Evolutionary conservation across 306 rosid genomes (phyloP), one percentile per base, ranked within the genome.

Genomic region (Casuarina glauca): DNA sequence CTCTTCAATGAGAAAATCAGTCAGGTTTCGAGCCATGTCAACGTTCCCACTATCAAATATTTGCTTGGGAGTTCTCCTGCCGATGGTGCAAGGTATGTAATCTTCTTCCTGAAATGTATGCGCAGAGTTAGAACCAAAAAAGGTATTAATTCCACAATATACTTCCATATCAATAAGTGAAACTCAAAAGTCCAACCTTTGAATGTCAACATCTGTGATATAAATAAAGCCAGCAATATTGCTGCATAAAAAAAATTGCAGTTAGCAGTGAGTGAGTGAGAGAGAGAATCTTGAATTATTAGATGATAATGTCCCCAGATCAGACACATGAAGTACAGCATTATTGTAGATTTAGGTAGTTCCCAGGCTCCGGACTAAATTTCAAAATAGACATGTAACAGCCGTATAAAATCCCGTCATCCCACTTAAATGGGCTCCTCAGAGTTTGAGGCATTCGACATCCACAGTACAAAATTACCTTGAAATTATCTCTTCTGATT

Each of bases 1-100:
- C 49, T 45, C 9, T 46, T 46, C 9, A 3, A 10, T 48, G 51
- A 8, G 51, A 9, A 20, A 58, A 58, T 58, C 19, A 5, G 46
- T 91, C 85, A 91, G 41, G 96, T 89, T 83, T 93, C 99, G 61
- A 88, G 89, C 97, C 98, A 93, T 46, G 97, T 86, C 86, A 95
- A 78, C 69, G 90, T 74, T 81, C 98, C 97, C 73, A 85, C 61
- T 67, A 91, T 88, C 88, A 91, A 82, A 87, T 85, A 91, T 82
- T 91, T 92, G 90, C 96, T 84, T 3, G 98, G 98, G 80, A 95
- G 97, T 3, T 92, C 97, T 41, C 97, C 98, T 1, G 93, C 89
- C 10, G 97, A 81, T 10, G 98, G 98, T 52, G 97, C 92, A 38
- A 91, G 93, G 82, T 89, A 95, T 20, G 97, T 92, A 35, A 95